Percentiles rank a stretch among this genome's conserved stretches.
phyloP scores from a whole-genome alignment of 306 rosid species.

The Rosa rugosa region DNA sequence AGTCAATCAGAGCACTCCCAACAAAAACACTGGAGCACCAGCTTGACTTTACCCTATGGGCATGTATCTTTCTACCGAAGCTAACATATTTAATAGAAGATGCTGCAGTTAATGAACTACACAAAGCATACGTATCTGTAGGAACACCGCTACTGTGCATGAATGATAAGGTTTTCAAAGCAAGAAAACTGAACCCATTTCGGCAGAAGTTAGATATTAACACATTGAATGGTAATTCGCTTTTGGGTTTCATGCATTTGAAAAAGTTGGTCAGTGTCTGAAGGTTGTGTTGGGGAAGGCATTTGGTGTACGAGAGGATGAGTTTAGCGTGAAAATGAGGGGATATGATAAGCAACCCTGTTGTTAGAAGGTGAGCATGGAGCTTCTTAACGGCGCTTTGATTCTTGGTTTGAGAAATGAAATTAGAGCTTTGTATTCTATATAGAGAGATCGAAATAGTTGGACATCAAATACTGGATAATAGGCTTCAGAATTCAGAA shows the following conservation, averaged over 20 bases:
- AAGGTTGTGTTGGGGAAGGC: constrained; percentile 24
- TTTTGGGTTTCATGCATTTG: constrained; percentile 52
- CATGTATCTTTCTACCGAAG: constrained; percentile 58
- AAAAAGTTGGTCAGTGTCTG: constrained; percentile 39
- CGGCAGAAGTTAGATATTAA: constrained; percentile 45
- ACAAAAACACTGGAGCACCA: constrained; percentile 68
- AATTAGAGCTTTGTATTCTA: constrained; percentile 12
- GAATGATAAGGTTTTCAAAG: constrained; percentile 55
- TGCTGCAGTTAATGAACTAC: constrained; percentile 59
- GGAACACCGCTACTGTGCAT: constrained; percentile 55
- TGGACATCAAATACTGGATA: constrained; percentile 30
- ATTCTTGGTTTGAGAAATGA: constrained; percentile 36
- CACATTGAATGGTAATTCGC: constrained; percentile 48
- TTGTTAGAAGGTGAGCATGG: constrained; percentile 53
- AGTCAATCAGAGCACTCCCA: constrained; percentile 66
- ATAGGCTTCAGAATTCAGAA: neutral
- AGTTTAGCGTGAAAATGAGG: constrained; percentile 47
- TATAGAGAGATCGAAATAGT: neutral
- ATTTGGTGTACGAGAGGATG: constrained; percentile 39
- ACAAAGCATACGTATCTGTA: constrained; percentile 60
- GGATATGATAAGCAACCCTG: constrained; percentile 42
- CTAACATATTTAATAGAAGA: constrained; percentile 37
- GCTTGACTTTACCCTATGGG: constrained; percentile 47
- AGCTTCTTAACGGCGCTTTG: constrained; percentile 46
- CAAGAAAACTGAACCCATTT: constrained; percentile 47